phyloP scores from a whole-genome alignment of 108 stramenopile genomes.

The Pseudonitzschia multistriata region DNA sequence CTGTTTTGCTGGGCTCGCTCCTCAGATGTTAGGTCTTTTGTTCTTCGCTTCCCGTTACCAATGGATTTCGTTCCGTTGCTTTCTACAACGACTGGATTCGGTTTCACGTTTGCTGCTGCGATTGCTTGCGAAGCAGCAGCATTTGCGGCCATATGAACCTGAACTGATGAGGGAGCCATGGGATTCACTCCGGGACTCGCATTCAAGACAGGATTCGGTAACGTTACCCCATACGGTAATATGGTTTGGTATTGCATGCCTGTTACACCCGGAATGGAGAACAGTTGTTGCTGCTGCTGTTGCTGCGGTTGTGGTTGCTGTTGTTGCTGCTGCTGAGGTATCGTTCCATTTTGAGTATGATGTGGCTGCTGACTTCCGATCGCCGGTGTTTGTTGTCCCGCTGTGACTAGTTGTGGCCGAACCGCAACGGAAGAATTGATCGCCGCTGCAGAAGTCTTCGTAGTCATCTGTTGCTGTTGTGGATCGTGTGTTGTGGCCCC shows the following conservation, averaged over 20 bases:
- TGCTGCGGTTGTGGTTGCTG: background rate
- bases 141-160: conserved; percentile 41
- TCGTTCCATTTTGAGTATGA: background rate
- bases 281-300: background rate
- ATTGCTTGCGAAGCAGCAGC: conserved; percentile 30
- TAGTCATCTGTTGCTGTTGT: conserved; percentile 12
- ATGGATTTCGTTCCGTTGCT: background rate
- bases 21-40: conserved; percentile 42
- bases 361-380: conserved; percentile 4
- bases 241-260: conserved; percentile 13
- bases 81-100: background rate
- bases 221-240: conserved; percentile 8
- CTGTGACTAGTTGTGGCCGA: conserved; percentile 8
- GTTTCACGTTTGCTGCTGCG: conserved; percentile 13
- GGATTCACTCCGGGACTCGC: conserved; percentile 11
- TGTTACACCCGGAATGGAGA: background rate
- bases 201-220: background rate
- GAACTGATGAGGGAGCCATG: conserved; percentile 21
- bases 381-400: background rate
- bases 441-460: conserved; percentile 13
- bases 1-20: conserved; percentile 76
- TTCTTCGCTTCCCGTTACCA: conserved; percentile 14
- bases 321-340: conserved; percentile 9
- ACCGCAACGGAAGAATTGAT: conserved; percentile 14
- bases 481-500: background rate